These are phyloP conservation scores for Saturnispora besseyi DNA, from an alignment of 805 yeast genomes.

Conservation along the genomic window DNA sequence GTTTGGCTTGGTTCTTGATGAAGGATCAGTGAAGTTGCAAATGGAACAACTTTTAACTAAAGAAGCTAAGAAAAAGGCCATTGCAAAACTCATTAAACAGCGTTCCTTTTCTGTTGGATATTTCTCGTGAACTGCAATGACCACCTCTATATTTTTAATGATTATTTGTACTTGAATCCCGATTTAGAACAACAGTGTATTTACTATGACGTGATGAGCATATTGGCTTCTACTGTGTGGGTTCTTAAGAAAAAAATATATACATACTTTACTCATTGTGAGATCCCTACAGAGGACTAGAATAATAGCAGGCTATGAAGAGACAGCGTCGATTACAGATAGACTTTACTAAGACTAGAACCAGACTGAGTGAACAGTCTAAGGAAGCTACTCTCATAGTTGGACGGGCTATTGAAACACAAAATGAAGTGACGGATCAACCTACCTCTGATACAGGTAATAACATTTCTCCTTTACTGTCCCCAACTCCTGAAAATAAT, in stretches of 20 bases:
- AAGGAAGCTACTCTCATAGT: conserved; percentile 28
- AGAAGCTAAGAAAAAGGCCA: not conserved
- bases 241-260: not conserved
- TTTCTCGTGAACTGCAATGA: not conserved
- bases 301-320: conserved; percentile 10
- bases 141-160: not conserved
- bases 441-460: not conserved
- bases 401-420: conserved; percentile 14
- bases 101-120: not conserved
- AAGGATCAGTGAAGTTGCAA: not conserved
- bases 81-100: not conserved
- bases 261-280: not conserved
- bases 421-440: not conserved
- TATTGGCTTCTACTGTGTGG: not conserved
- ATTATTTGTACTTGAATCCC: not conserved
- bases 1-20: not conserved
- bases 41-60: conserved; percentile 2
- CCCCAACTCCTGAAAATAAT: not conserved
- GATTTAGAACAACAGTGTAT: not conserved
- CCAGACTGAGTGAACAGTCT: conserved; percentile 25
- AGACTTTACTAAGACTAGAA: conserved; percentile 22
- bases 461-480: not conserved
- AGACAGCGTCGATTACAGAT: conserved; percentile 20
- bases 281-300: not conserved
- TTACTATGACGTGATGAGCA: not conserved